Evolutionary conservation across 2,329 filamentous ascomycete genomes (phyloP).

Genomic region (Chrysosporium keratinophilum): DNA sequence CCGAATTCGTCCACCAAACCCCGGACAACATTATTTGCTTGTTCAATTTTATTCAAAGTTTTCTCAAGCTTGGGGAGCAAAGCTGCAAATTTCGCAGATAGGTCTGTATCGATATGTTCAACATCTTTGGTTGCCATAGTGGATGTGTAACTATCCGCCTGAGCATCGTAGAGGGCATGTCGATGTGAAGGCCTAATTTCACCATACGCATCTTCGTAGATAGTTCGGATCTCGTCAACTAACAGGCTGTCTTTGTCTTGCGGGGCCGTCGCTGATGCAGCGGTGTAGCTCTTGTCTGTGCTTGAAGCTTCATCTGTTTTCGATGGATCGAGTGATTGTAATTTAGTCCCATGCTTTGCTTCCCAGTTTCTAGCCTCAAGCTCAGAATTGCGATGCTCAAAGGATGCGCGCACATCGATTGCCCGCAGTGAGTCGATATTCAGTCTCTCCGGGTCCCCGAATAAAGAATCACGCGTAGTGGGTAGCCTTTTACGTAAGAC

Average conservation of each 20-base stretch:
- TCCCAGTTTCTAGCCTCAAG: slow-evolving; percentile 4
- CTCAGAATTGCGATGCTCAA: slow-evolving; percentile 17
- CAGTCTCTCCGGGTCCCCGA: slow-evolving; percentile 19
- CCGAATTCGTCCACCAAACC: slow-evolving; percentile 1
- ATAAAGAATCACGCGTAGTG: slow-evolving; percentile 1
- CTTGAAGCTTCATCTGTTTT: not conserved
- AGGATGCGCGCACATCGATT: slow-evolving; percentile 29
- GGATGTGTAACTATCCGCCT: not conserved
- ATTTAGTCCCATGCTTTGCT: not conserved
- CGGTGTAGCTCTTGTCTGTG: not conserved
- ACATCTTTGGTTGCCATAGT: not conserved
- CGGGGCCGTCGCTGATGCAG: not conserved
- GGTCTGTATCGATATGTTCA: not conserved
- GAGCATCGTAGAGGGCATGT: not conserved
- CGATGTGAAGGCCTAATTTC: slow-evolving; percentile 13
- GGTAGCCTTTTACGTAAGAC: not conserved
- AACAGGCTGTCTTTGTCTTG: slow-evolving; percentile 5
- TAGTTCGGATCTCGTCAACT: slow-evolving; percentile 17
- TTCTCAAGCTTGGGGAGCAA: not conserved
- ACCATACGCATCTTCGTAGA: slow-evolving; percentile 21
- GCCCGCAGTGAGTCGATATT: slow-evolving; percentile 28
- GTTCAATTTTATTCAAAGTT: slow-evolving; percentile 2
- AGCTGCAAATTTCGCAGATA: no score
- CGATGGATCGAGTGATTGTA: not conserved
- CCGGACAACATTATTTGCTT: not conserved